Evolutionary conservation across 371 early-diverging fungal species (phyloP), one percentile per base, ranked within the genome.

Genomic region (Mortierella sp.): DNA sequence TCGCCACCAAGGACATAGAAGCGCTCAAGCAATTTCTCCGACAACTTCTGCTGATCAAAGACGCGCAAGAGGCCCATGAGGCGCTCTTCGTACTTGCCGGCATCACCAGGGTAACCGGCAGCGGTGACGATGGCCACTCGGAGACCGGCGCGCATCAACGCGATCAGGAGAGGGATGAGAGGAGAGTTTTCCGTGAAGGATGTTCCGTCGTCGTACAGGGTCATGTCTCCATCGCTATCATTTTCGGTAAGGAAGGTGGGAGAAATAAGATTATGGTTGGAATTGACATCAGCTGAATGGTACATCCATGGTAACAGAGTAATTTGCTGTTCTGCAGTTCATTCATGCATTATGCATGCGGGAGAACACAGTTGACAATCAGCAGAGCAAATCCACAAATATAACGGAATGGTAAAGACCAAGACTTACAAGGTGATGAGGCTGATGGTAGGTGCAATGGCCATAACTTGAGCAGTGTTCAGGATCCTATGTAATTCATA

Each of bases 121-220:
- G 97, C 97, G 7, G 97, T 97, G 16, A 97, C 97, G 70, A 97
- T 93, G 56, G 96, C 95, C 5, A 97, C 96, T 70, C 83, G 79
- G 27, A 95, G 88, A 60, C 90, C 89, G 32, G 88, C 89, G 27
- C 89, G 80, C 70, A 97, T 91, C 80, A 96, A 83, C 0, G 83
- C 70, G 29, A 95, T 88, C 71, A 97, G 83, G 32, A 93, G 91
- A 14, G 79, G 77, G 8, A 94, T 93, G 55, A 97, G 88, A 10
- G 79, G 88, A 32, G 93, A 93, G 84, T 91, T 92, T 14, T 89
- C 84, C 8, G 92, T 93, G 84, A 97, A 96, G 81, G 94, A 94
- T 76, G 91, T 89, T n/a, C 96, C 96, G 80, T 97, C 97, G 7
- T 93, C 95, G 82, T 96, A 97, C 27, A 96, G 88, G 21, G 97